Percentiles rank a stretch among this genome's conserved stretches.
phyloP scores from a whole-genome alignment of 1,284 basidiomycete species.

The Austropuccinia psidii region DNA sequence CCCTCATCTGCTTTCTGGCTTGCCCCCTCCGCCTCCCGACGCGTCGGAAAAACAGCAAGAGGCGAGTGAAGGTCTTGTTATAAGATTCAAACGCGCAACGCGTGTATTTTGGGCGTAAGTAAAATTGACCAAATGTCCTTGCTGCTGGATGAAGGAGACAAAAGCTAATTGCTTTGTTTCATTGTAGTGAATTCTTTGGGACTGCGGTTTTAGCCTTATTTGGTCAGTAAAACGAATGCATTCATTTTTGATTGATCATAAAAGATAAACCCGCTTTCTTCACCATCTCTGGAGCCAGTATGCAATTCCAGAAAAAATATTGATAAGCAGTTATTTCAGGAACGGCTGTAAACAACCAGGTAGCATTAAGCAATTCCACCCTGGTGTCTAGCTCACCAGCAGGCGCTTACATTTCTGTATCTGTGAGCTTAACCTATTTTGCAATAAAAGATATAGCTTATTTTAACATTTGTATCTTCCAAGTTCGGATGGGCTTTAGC shows the following conservation, averaged over 20 bases:
- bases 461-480: background rate
- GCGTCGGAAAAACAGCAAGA: background rate
- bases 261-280: background rate
- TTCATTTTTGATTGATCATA: background rate
- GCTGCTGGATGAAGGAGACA: background rate
- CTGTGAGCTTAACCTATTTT: background rate
- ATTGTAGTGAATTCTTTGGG: slow-evolving; percentile 30
- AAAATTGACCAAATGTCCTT: background rate
- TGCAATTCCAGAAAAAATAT: too few species aligned
- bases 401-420: slow-evolving; percentile 8
- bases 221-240: background rate
- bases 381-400: slow-evolving; percentile 15
- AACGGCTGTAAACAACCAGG: slow-evolving; percentile 35
- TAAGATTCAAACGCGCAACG: slow-evolving; percentile 26
- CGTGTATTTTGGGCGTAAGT: slow-evolving; percentile 36
- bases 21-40: background rate
- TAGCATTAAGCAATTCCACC: slow-evolving; percentile 17
- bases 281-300: background rate
- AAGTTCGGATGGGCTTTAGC: slow-evolving; percentile 35
- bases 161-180: background rate
- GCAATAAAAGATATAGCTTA: background rate
- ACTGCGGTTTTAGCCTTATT: slow-evolving; percentile 28
- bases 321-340: background rate
- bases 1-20: background rate
- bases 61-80: background rate